phyloP scores from a whole-genome alignment of 23 red algal species.

The Gracilaria gracilis region DNA sequence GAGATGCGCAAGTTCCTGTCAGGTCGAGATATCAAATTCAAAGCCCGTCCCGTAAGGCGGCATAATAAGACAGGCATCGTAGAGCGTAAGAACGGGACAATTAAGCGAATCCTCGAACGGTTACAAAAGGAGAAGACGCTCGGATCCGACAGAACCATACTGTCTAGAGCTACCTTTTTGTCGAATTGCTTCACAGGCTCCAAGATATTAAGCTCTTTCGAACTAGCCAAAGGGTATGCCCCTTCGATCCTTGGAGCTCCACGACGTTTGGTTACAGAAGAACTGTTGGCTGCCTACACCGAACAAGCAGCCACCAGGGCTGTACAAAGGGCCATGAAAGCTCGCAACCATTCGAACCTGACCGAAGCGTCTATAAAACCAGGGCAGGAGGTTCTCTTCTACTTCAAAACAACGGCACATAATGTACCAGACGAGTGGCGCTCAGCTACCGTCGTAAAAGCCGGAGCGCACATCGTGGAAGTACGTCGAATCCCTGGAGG shows the following conservation, averaged over 20 bases:
- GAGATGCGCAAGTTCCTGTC: neutral
- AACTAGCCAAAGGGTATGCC: neutral
- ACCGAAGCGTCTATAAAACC: neutral
- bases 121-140: neutral
- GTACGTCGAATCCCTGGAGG: neutral
- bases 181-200: slow-evolving; percentile 30
- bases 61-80: slow-evolving; percentile 32
- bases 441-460: neutral
- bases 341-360: too few relatives aligned
- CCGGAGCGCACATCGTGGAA: slow-evolving; percentile 8
- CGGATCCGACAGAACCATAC: neutral
- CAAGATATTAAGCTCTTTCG: neutral
- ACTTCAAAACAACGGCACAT: neutral
- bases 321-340: neutral
- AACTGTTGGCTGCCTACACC: neutral
- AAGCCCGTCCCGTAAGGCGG: neutral
- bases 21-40: neutral
- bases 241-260: slow-evolving; percentile 6
- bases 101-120: slow-evolving; percentile 28
- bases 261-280: neutral
- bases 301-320: neutral
- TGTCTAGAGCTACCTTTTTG: slow-evolving; percentile 26
- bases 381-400: neutral
- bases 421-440: slow-evolving; percentile 19
- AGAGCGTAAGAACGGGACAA: slow-evolving; percentile 9